Evolutionary conservation across 208 protist genomes (phyloP).

Genomic region (Chromosphaera perkinsii): DNA sequence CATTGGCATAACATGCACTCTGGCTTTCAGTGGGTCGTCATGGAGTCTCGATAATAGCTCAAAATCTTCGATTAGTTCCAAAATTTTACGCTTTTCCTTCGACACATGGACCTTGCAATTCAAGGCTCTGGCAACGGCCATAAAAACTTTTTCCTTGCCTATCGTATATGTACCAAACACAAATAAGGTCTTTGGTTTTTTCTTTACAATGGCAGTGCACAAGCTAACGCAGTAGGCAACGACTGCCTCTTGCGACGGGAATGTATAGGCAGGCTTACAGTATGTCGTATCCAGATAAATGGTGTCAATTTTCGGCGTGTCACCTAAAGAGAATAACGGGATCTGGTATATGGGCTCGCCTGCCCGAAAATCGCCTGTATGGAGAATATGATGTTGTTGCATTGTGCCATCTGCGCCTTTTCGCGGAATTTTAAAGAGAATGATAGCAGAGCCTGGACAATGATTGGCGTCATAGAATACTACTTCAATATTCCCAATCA

Average conservation of each 20-base stretch:
- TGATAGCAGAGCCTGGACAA: constrained; percentile 21
- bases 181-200: constrained; percentile 12
- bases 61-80: background rate
- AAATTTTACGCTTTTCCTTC: background rate
- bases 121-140: background rate
- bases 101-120: background rate
- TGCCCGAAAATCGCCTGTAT: constrained; percentile 20
- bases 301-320: background rate
- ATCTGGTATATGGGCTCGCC: constrained; percentile 14
- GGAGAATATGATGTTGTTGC: no score
- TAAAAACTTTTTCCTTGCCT: constrained; percentile 40
- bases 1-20: background rate
- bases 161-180: constrained; percentile 33
- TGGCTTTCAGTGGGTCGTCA: background rate
- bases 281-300: constrained; percentile 43
- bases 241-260: constrained; percentile 20
- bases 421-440: constrained; percentile 4
- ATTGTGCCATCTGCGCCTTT: background rate
- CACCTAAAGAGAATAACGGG: background rate
- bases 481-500: background rate
- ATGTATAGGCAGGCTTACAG: constrained; percentile 23
- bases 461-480: constrained; percentile 20
- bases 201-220: background rate
- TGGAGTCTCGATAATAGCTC: background rate
- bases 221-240: no score